Base-by-base conservation (phyloP, 2,329 filamentous ascomycete species). In the Botrytis hyacinthi region DNA sequence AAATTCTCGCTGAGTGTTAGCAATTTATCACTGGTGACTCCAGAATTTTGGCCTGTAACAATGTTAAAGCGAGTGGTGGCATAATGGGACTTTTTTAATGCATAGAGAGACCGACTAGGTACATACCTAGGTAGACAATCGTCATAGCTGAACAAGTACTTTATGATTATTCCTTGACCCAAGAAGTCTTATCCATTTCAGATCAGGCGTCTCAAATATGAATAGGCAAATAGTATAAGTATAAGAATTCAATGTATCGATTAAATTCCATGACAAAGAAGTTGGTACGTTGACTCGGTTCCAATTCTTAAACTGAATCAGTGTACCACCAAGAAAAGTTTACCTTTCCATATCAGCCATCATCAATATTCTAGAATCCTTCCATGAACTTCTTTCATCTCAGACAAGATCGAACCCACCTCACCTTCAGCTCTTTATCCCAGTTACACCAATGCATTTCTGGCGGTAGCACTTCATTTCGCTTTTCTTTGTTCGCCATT, bases 401-500 rank as follows among this genome's bases (percentile, higher is more conserved):
- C 4, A 26, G 14, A 68, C 26, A 57, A 42, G 20, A 42, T 12
- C 4, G 0, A 9, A 22, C 5, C 18, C 12, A 32, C 29, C 29
- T 32, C 22, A 18, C n/a, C 3, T n/a, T 12, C 8, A 42, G 22
- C 54, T 54, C 66, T 57, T 42, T 42, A 68, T 68, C 16, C 18
- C 16, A 20, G 48, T 42, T 57, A 29, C 48, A 32, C 37, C n/a
- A 32, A 14, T 32, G 0, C 20, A 18, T 35, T 26, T 7, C 22
- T 35, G 62, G 62, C 42, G 62, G 42, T 35, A 29, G 6, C 35
- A 48, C 29, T 46, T 42, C 35, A 32, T 68, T 42, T 40, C 37
- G 26, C 35, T 18, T 68, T 68, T 68, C 66, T 68, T 57, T 68
- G 66, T 68, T 57, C 66, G 3, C 18, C 18, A 26, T 32, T 6